Percentiles rank a stretch among this genome's conserved stretches.
phyloP scores from a whole-genome alignment of 352 stramenopile species.

The Globisporangium rhizosaccharum region DNA sequence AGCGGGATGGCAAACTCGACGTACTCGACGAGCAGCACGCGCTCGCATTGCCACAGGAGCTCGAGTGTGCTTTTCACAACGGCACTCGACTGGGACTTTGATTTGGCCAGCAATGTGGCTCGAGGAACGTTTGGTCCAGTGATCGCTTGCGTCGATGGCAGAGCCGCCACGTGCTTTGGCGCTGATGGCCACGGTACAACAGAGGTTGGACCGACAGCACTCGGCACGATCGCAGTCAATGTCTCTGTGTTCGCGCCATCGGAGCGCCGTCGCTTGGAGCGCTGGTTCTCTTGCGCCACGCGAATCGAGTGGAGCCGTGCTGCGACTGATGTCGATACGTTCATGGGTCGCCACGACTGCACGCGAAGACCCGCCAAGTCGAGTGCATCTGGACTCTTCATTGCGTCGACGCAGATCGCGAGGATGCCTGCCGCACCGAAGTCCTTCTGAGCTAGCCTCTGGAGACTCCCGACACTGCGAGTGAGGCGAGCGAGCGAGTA shows the following conservation, averaged over 20 bases:
- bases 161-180: too few species aligned
- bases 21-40: constrained; percentile 28
- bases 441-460: not conserved
- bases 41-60: constrained; percentile 29
- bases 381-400: not conserved
- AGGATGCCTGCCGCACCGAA: not conserved
- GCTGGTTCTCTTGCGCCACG: not conserved
- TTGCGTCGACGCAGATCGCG: not conserved
- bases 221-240: not conserved
- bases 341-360: constrained; percentile 1
- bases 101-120: not conserved
- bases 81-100: not conserved
- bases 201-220: not conserved
- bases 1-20: constrained; percentile 29
- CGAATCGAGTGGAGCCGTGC: not conserved
- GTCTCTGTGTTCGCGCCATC: not conserved
- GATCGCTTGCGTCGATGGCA: too few species aligned
- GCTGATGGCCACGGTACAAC: not conserved
- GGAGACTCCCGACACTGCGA: not conserved
- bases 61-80: constrained; percentile 12
- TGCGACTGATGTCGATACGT: not conserved
- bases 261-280: not conserved
- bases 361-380: not conserved
- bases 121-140: not conserved
- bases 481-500: constrained; percentile 1